Conservation (phyloP, 1,139 yeast genomes). For the Hyphopichia khmerensis region DNA sequence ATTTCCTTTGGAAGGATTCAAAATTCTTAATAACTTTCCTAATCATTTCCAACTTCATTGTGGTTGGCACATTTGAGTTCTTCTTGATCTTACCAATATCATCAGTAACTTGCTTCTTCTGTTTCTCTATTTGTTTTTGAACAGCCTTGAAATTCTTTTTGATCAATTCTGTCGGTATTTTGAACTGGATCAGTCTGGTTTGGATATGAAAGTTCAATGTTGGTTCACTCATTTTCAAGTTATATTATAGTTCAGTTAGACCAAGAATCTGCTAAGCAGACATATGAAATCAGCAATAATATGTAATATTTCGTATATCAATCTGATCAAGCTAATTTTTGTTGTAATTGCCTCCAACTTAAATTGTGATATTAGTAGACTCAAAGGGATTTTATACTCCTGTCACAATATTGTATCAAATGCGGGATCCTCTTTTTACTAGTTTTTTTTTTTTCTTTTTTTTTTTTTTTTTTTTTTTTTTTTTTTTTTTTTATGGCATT, state of each 20-base stretch:
- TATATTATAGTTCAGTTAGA: background rate
- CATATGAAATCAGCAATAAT: no score
- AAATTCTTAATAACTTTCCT: conserved; percentile 44
- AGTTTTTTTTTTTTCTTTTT: no score
- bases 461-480: no score
- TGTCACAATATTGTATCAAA: no score
- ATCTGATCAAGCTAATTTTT: no score
- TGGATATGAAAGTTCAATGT: conserved; percentile 43
- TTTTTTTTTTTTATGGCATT: no score
- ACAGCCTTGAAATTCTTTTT: conserved; percentile 56
- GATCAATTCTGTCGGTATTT: conserved; percentile 60
- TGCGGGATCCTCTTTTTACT: no score
- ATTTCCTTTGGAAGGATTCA: conserved; percentile 46
- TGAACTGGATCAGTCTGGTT: conserved; percentile 52
- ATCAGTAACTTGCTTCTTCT: conserved; percentile 41
- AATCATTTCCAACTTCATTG: conserved; percentile 27
- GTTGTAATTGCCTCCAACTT: no score
- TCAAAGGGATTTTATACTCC: no score
- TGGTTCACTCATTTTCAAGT: conserved; percentile 35
- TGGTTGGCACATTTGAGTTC: conserved; percentile 21
- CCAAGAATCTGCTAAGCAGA: no score
- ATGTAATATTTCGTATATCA: no score
- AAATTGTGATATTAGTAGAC: no score
- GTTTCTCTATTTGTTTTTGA: conserved; percentile 58
- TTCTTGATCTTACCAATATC: conserved; percentile 35